Percentiles rank a stretch among this genome's conserved stretches.
phyloP scores from a whole-genome alignment of 257 asterid species.

The Cruciata laevipes region DNA sequence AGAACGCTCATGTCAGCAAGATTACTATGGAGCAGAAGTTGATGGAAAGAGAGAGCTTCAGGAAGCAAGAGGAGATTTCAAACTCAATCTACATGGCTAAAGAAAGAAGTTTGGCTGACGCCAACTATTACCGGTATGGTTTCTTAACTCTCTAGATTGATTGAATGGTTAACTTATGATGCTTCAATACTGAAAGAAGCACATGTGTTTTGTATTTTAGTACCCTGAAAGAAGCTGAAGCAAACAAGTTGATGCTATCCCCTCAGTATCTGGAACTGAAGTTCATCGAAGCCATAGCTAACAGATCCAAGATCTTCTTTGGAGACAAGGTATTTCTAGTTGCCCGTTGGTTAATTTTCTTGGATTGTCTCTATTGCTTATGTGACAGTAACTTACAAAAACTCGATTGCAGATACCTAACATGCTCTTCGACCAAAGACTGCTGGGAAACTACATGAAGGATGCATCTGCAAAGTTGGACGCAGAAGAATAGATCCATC shows the following conservation, averaged over 20 bases:
- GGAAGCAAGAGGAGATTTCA: slow-evolving; percentile 89
- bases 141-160: slow-evolving; percentile 2
- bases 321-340: slow-evolving; percentile 66
- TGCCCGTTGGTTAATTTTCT: background rate
- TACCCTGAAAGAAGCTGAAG: slow-evolving; percentile 82
- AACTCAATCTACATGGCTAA: slow-evolving; percentile 85
- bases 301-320: slow-evolving; percentile 81
- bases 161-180: background rate
- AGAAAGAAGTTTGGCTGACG: slow-evolving; percentile 97
- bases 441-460: slow-evolving; percentile 63
- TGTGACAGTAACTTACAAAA: slow-evolving; percentile 18
- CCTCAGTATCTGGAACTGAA: slow-evolving; percentile 77
- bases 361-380: background rate
- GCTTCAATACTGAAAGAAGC: background rate
- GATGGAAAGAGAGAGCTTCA: slow-evolving; percentile 84
- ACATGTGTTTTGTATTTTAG: slow-evolving; percentile 26
- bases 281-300: slow-evolving; percentile 84
- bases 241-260: slow-evolving; percentile 84
- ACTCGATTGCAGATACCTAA: slow-evolving; percentile 57
- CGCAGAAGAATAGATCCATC: slow-evolving; percentile 20
- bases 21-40: slow-evolving; percentile 93
- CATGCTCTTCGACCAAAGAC: slow-evolving; percentile 80
- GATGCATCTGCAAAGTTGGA: slow-evolving; percentile 28
- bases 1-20: slow-evolving; percentile 80
- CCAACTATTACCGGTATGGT: slow-evolving; percentile 67